Base-by-base conservation (phyloP, 257 asterid species). In the Nyctanthes arbortristis region DNA sequence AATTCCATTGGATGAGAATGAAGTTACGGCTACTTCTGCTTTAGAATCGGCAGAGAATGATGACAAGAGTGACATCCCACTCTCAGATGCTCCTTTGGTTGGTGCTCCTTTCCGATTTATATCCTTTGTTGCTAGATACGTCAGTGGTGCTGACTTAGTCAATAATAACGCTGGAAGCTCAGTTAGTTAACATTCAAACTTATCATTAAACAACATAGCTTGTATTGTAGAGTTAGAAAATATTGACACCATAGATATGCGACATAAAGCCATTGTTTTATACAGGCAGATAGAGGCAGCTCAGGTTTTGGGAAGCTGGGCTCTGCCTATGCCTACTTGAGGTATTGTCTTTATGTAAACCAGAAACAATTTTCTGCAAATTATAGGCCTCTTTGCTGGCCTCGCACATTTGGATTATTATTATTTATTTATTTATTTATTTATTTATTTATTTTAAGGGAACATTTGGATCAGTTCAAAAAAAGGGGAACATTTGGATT, bases 41-140 rank as follows among this genome's bases (percentile, higher is more conserved):
- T 32, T 60, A 37, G 78, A 75, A 75, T 76, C 49, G 43, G 71
- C 69, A 43, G 63, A 69, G 37, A 66, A 57, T 69, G 87, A 69
- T 52, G 85, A 79, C 66, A 65, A 67, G 36, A 72, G 58, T 27
- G 88, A 61, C 34, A 84, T 89, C 24, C 74, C 87, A 4, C 83
- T 93, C 71, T 60, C 82, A 10, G 93, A 93, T 60, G 87, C 96
- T 73, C 99, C 97, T 0, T 64, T 93, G 79, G 82, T 91, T 33
- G 99, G 99, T 58, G 99, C 99, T 70, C 99, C 99, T 7, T 93
- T 93, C 81, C 97, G 99, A 33, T 77, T 93, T 20, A 82, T 93
- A 65, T 91, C 99, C n/a, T 93, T 84, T 77, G 74, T 93, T 59
- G 96, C 99, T 68, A 87, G 96, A 72, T 93, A 89, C 69, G 96